Evolutionary conservation across 768 basidiomycete species (phyloP).

Genomic region (Terana coerulea): DNA sequence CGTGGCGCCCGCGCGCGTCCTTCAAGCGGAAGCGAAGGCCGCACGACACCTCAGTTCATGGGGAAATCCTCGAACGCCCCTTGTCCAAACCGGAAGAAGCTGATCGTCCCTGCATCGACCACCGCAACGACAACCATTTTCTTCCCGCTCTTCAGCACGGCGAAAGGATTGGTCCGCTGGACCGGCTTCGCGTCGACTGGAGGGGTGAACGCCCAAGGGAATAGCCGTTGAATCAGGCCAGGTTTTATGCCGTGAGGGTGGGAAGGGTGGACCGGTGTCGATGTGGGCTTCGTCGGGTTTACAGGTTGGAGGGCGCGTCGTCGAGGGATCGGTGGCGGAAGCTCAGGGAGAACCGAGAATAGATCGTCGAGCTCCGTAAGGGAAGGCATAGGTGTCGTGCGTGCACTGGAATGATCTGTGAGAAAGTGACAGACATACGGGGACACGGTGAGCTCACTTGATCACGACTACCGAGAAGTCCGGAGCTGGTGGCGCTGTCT

Average conservation of each 20-base stretch:
- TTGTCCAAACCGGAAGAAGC: constrained; percentile 85
- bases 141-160: constrained; percentile 77
- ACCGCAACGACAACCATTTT: constrained; percentile 82
- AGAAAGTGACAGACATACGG: background rate
- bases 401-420: constrained; percentile 48
- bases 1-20: no score
- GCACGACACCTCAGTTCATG: constrained; percentile 50
- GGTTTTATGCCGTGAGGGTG: background rate
- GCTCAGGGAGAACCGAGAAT: constrained; percentile 62
- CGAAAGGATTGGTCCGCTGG: constrained; percentile 67
- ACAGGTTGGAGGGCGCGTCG: constrained; percentile 25
- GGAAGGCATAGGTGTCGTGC: constrained; percentile 78
- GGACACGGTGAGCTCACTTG: constrained; percentile 48
- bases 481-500: constrained; percentile 69
- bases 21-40: no score
- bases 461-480: constrained; percentile 87
- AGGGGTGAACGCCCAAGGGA: constrained; percentile 21
- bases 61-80: constrained; percentile 85
- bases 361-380: constrained; percentile 72
- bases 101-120: constrained; percentile 83
- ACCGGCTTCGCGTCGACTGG: constrained; percentile 14
- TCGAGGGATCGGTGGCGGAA: constrained; percentile 60
- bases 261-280: background rate
- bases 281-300: constrained; percentile 12
- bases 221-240: constrained; percentile 7